phyloP scores from a whole-genome alignment of 2,329 filamentous ascomycete species.

The Ophiostoma triangulosporum region DNA sequence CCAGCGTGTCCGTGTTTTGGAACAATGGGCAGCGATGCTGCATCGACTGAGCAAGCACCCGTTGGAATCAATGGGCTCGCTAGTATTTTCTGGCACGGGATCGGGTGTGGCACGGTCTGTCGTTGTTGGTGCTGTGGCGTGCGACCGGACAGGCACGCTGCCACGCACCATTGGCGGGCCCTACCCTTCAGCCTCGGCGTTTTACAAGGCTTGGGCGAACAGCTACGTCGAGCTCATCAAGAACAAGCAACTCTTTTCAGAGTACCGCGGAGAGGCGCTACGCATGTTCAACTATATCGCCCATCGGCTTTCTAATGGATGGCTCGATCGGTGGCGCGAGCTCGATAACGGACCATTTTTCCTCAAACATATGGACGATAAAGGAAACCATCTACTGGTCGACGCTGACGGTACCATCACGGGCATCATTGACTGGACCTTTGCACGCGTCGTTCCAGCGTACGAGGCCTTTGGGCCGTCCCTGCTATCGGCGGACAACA shows the following conservation, averaged over 20 bases:
- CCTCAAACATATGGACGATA: slow-evolving; percentile 4
- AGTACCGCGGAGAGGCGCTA: slow-evolving; percentile 2
- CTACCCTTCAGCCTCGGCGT: too few relatives aligned
- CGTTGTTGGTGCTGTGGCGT: background rate
- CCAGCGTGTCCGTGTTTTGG: background rate
- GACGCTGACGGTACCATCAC: background rate
- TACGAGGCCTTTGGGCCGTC: slow-evolving; percentile 22
- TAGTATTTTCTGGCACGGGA: too few relatives aligned
- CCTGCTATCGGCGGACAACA: too few relatives aligned
- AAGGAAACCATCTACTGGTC: slow-evolving; percentile 6
- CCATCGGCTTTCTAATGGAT: too few relatives aligned
- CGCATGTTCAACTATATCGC: too few relatives aligned
- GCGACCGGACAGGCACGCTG: background rate
- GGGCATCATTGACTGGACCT: slow-evolving; percentile 15
- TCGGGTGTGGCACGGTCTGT: too few relatives aligned
- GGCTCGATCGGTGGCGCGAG: too few relatives aligned
- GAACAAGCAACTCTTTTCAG: slow-evolving; percentile 1
- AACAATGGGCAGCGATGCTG: background rate
- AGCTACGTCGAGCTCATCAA: too few relatives aligned
- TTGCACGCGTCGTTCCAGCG: slow-evolving; percentile 23
- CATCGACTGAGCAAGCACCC: background rate
- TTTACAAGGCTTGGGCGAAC: slow-evolving; percentile 1
- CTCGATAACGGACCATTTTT: slow-evolving; percentile 26
- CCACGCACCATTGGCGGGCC: background rate
- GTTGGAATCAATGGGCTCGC: background rate